Conservation (phyloP, 2,329 filamentous ascomycete genomes). For the Kalmusia sp. region DNA sequence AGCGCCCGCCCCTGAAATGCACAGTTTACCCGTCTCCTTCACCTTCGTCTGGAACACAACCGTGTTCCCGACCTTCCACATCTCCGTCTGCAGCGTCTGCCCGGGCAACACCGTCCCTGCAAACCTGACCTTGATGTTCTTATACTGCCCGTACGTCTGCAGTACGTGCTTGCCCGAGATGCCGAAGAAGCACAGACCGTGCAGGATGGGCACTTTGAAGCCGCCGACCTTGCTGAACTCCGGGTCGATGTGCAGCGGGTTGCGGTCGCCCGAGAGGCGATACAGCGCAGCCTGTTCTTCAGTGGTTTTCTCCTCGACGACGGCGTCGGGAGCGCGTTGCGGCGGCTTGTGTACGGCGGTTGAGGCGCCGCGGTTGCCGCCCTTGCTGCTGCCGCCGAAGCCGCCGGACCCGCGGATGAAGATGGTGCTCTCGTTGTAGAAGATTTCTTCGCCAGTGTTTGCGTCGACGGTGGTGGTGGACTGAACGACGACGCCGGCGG, state of each 20-base stretch:
- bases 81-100: constrained; percentile 88
- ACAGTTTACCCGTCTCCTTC: constrained; percentile 90
- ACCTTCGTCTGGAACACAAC: constrained; percentile 88
- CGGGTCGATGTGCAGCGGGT: constrained; percentile 95
- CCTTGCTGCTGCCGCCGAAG: constrained; percentile 84
- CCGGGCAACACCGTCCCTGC: constrained; percentile 85
- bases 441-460: constrained; percentile 84
- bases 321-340: constrained; percentile 75
- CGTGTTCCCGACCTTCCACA: constrained; percentile 86
- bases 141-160: constrained; percentile 80
- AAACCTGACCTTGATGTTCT: constrained; percentile 93
- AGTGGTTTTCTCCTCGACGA: constrained; percentile 84
- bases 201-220: constrained; percentile 92
- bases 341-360: constrained; percentile 83
- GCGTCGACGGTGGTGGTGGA: constrained; percentile 85
- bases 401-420: constrained; percentile 92
- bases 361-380: constrained; percentile 76
- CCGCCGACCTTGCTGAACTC: constrained; percentile 93
- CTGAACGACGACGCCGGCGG: constrained; percentile 80
- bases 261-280: constrained; percentile 91
- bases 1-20: constrained; percentile 80
- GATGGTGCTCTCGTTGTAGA: constrained; percentile 95
- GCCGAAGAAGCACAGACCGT: constrained; percentile 96
- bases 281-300: constrained; percentile 94
- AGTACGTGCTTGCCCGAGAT: constrained; percentile 90